A percentile compares a stretch with the other conserved stretches of the same genome.
Evolutionary conservation across 352 stramenopile genomes (phyloP).

Genomic region (Peronospora belbahrii): DNA sequence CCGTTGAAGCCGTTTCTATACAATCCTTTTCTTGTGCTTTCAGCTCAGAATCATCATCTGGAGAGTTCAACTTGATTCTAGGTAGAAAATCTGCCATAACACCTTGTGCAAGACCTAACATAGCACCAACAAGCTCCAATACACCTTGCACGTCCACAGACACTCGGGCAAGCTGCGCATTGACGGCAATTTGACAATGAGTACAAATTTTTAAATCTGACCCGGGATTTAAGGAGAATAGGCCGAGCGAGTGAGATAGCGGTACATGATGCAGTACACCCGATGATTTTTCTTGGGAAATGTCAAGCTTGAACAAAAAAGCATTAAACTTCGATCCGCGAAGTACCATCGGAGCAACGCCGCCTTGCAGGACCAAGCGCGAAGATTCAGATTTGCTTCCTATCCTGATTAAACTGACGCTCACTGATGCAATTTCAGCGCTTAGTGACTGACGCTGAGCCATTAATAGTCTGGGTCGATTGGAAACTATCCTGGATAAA

Average conservation of each 20-base stretch:
- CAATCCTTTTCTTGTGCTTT: not conserved
- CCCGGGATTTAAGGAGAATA: slow-evolving; percentile 19
- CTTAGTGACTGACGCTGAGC: slow-evolving; percentile 24
- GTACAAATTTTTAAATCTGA: slow-evolving; percentile 6
- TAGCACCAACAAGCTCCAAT: slow-evolving; percentile 3
- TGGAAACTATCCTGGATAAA: slow-evolving; percentile 17
- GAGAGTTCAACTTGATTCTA: not conserved
- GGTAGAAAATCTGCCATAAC: slow-evolving; percentile 5
- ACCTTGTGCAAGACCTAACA: slow-evolving; percentile 9
- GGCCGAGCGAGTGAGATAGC: slow-evolving; percentile 10
- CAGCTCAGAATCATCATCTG: not conserved
- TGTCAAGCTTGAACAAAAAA: slow-evolving; percentile 15
- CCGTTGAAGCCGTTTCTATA: slow-evolving; percentile 7
- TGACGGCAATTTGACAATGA: slow-evolving; percentile 14
- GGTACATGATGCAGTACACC: slow-evolving; percentile 16
- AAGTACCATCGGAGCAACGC: slow-evolving; percentile 12
- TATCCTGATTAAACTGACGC: slow-evolving; percentile 12
- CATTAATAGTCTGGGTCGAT: slow-evolving; percentile 14
- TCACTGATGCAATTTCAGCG: slow-evolving; percentile 24
- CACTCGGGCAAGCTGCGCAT: slow-evolving; percentile 11
- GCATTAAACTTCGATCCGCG: not conserved
- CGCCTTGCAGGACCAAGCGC: slow-evolving; percentile 24
- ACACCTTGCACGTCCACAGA: slow-evolving; percentile 15
- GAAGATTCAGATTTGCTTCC: not conserved
- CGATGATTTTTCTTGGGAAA: slow-evolving; percentile 25